phyloP scores from a whole-genome alignment of 2,329 filamentous ascomycete species.

The Xylariomycetidae sp. region DNA sequence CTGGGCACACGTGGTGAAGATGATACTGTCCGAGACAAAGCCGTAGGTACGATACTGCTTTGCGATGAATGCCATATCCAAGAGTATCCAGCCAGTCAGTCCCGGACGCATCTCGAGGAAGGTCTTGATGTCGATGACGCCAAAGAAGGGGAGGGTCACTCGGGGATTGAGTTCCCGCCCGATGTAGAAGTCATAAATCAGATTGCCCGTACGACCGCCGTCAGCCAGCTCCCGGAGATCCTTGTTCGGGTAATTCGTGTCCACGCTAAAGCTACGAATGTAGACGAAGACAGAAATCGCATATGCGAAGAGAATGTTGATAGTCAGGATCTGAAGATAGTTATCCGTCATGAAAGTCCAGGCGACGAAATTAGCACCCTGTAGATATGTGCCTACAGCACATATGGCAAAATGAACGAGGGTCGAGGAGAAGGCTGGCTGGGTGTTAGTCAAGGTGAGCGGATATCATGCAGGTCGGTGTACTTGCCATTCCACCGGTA shows the following conservation, averaged over 20 bases:
- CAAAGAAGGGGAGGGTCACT: constrained; percentile 70
- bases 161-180: constrained; percentile 93
- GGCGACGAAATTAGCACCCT: constrained; percentile 77
- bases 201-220: constrained; percentile 77
- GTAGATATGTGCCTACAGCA: constrained; percentile 66
- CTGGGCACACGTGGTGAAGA: constrained; percentile 75
- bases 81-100: constrained; percentile 81
- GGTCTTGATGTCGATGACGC: constrained; percentile 84
- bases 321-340: constrained; percentile 78
- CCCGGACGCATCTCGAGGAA: constrained; percentile 88
- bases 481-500: constrained; percentile 74
- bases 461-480: not conserved
- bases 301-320: constrained; percentile 74
- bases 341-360: constrained; percentile 95
- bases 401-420: constrained; percentile 65
- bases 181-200: constrained; percentile 95
- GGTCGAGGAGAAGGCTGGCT: constrained; percentile 68
- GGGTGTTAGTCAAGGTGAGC: constrained; percentile 6
- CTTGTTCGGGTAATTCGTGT: constrained; percentile 58
- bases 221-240: constrained; percentile 74
- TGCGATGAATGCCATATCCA: constrained; percentile 80
- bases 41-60: constrained; percentile 86
- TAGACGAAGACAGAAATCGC: constrained; percentile 75
- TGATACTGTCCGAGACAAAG: constrained; percentile 78
- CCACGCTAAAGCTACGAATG: constrained; percentile 73